Evolutionary conservation across 495 filamentous ascomycete genomes (phyloP), one percentile per base, ranked within the genome.

Genomic region (Parachaetomium inaequale): DNA sequence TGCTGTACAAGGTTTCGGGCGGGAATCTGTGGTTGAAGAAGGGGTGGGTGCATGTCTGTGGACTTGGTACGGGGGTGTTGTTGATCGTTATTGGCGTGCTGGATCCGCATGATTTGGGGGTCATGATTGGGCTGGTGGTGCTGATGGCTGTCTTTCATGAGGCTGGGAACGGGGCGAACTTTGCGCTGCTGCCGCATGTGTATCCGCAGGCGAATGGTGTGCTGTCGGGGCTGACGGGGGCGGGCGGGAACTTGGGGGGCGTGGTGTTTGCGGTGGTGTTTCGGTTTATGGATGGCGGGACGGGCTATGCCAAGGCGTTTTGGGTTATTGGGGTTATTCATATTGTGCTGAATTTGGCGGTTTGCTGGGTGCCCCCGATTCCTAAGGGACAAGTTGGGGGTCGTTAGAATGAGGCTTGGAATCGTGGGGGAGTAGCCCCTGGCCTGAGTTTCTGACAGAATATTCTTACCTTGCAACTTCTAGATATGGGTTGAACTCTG

Each of bases 181-280:
- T 94, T 70, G 83, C 90, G 0, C 79, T 96, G 29, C 85, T 96
- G 3, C 92, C 92, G 50, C 92, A 96, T 67, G 87, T 95, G 3
- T 86, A 90, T 68, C 90, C 92, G 0, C 83, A 78, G 61, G 88
- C 90, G 19, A 76, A 78, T 63, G 78, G 81, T 53, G 83, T 95
- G 58, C 79, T 96, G 23, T 88, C 86, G 12, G 92, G 92, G 19
- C 72, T 87, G 47, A 87, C 90, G 14, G 92, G 92, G 8, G 92
- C 88, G 0, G 77, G 84, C 14, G 92, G 92, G 2, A 96, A 96
- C 63, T 67, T 96, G 7, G 92, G 92, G 1, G 92, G 92, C 21
- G 87, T 96, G 40, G 78, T 94, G 59, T 96, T 95, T 71, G 86
- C 89, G 19, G 84, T 96, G 55, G 84, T 96, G 62, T 94, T 96